Evolutionary conservation across 306 rosid species (phyloP), one percentile per base, ranked within the genome.

Genomic region (Acacia confusa): DNA sequence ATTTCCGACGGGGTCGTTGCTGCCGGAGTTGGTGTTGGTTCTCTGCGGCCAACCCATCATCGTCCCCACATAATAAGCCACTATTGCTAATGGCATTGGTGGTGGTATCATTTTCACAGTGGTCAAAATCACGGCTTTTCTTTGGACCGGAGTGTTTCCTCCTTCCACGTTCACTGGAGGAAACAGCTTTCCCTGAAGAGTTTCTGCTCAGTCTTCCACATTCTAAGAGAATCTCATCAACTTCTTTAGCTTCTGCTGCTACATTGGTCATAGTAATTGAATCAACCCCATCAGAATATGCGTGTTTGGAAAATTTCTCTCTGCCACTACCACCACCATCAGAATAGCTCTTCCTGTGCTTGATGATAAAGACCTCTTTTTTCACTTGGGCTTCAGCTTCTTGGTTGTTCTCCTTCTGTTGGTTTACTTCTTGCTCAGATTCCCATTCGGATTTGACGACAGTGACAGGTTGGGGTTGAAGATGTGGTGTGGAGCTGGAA

Each of bases 301-400:
- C 48, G 78, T 20, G 66, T 78, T 84, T 86, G 75, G 77, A 61
- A 64, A 70, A 77, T 79, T 74, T 84, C 11, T 90, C 97, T 57
- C 91, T 88, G 2, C 22, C 22, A 1, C 73, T 92, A 25, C 92
- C 87, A 1, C 76, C 92, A 30, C 92, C 88, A 0, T 78, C 95
- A 22, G 93, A 97, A 60, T 93, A 92, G 85, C 99, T 96, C 76
- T 80, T 92, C 55, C 97, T 86, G 83, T 96, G 97, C 79, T 89
- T 91, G 87, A 93, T 88, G 45, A 93, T 81, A 61, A 93, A 92
- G 1, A 92, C 85, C 90, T 93, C 98, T 63, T 87, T 95, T 79
- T 88, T 96, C 74, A 85, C 86, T 70, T 73, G 85, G 28, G 34
- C 72, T 73, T 60, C 75, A 57, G 57, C 80, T 74, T 65, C 81